phyloP scores from a whole-genome alignment of 1,139 yeast genomes.

The Meyerozyma guilliermondii region DNA sequence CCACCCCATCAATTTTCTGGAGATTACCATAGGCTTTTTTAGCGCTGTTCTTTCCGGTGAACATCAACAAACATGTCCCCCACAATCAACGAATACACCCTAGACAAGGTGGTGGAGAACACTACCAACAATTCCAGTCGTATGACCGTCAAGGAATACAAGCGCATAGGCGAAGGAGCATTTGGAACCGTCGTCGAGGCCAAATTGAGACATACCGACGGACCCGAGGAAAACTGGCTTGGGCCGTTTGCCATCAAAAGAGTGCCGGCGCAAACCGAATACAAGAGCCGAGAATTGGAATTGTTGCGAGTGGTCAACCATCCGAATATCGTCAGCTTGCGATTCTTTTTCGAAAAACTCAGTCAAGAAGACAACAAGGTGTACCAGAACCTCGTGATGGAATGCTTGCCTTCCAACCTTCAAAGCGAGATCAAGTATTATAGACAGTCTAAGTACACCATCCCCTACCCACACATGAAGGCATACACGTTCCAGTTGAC shows the following conservation, averaged over 20 bases:
- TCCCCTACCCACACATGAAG: constrained; percentile 71
- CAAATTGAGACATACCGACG: constrained; percentile 34
- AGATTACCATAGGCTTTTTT: too few relatives aligned
- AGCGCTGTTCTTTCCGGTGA: too few relatives aligned
- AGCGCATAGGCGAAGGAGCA: constrained; percentile 79
- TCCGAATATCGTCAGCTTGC: constrained; percentile 68
- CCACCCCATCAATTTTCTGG: too few relatives aligned
- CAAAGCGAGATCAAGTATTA: constrained; percentile 71
- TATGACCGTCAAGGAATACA: constrained; percentile 68
- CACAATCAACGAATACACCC: constrained; percentile 20
- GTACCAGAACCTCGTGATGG: constrained; percentile 81
- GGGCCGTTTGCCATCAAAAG: constrained; percentile 82
- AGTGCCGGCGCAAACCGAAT: constrained; percentile 82
- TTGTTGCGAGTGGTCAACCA: constrained; percentile 69
- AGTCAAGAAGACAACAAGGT: constrained; percentile 51
- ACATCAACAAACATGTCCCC: not conserved
- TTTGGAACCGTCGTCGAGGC: constrained; percentile 83
- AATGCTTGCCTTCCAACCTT: constrained; percentile 74
- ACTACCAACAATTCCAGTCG: constrained; percentile 46
- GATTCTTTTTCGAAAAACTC: constrained; percentile 64
- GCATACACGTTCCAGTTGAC: constrained; percentile 78
- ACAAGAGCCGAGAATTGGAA: constrained; percentile 74
- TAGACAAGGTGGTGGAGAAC: constrained; percentile 60
- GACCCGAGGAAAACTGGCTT: constrained; percentile 41
- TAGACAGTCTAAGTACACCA: constrained; percentile 54